Evolutionary conservation across 2,329 filamentous ascomycete species (phyloP).

Genomic region (Arthrinium phaeospermum): DNA sequence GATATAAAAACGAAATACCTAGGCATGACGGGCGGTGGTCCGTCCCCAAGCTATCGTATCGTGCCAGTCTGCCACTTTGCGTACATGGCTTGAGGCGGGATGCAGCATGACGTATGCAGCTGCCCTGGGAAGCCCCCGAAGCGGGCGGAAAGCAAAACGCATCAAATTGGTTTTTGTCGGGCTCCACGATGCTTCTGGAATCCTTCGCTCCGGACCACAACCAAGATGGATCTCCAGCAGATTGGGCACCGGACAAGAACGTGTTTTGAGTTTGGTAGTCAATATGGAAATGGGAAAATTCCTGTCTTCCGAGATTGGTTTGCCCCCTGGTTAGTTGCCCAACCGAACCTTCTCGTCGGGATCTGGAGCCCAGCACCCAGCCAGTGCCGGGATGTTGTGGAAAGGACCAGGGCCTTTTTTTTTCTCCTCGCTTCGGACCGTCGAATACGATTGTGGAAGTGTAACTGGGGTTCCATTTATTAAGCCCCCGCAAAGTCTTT

Average conservation of each 20-base stretch:
- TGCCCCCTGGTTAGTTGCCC: background rate
- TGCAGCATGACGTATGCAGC: background rate
- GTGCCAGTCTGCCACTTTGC: background rate
- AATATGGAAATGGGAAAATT: background rate
- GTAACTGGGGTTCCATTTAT: constrained; percentile 7
- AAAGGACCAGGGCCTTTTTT: background rate
- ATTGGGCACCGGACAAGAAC: constrained; percentile 1
- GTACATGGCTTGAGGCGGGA: background rate
- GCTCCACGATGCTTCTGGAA: background rate
- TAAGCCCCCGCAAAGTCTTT: constrained; percentile 5
- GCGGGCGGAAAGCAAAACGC: background rate
- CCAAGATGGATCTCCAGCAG: background rate
- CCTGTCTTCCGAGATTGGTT: background rate
- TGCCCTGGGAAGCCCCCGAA: background rate
- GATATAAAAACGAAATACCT: background rate
- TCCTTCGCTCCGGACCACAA: background rate
- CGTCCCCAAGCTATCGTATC: background rate
- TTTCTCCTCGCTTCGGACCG: background rate
- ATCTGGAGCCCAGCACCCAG: background rate
- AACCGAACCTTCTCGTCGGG: constrained; percentile 13
- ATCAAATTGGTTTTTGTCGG: background rate
- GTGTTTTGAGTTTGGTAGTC: background rate
- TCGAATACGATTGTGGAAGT: constrained; percentile 10
- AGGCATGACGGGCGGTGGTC: background rate
- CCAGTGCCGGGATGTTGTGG: constrained; percentile 1